These are phyloP conservation scores for Mortierella sp. DNA, from an alignment of 371 early-diverging fungal genomes.

Conservation along the genomic window DNA sequence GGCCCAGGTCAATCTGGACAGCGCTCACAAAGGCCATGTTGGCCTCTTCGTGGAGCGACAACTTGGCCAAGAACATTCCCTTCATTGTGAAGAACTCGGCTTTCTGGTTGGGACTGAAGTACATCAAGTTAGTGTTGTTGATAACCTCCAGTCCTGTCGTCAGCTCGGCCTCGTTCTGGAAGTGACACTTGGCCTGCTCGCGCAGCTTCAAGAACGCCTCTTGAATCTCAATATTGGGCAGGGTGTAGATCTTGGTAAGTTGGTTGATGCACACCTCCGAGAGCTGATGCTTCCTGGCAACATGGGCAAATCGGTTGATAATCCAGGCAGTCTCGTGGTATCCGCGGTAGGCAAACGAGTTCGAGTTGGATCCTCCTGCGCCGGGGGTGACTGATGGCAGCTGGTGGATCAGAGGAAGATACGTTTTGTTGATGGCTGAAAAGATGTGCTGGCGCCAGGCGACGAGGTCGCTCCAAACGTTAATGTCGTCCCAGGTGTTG, in stretches of 20 bases:
- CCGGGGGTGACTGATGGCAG: constrained; percentile 64
- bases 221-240: constrained; percentile 99
- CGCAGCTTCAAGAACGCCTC: constrained; percentile 98
- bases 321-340: constrained; percentile 99
- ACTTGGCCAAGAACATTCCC: constrained; percentile 93
- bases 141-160: constrained; percentile 97
- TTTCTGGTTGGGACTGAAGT: constrained; percentile 94
- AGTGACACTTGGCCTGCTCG: constrained; percentile 99
- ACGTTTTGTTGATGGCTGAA: constrained; percentile 94
- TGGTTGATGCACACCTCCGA: constrained; percentile 95
- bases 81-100: constrained; percentile 99
- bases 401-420: constrained; percentile 87
- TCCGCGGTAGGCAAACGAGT: constrained; percentile 96
- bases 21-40: constrained; percentile 95
- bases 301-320: constrained; percentile 99
- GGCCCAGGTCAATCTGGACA: constrained; percentile 89
- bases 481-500: constrained; percentile 97
- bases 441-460: constrained; percentile 99
- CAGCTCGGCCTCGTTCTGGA: constrained; percentile 86
- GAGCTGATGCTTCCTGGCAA: constrained; percentile 96
- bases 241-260: constrained; percentile 96
- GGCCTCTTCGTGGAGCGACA: constrained; percentile 91
- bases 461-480: constrained; percentile 97
- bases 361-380: constrained; percentile 67
- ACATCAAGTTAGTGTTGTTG: constrained; percentile 98